A percentile compares a stretch with the other conserved stretches of the same genome.
These are phyloP conservation scores for Skeletonema marinoi DNA, from an alignment of 108 stramenopile species.

Conservation along the genomic window DNA sequence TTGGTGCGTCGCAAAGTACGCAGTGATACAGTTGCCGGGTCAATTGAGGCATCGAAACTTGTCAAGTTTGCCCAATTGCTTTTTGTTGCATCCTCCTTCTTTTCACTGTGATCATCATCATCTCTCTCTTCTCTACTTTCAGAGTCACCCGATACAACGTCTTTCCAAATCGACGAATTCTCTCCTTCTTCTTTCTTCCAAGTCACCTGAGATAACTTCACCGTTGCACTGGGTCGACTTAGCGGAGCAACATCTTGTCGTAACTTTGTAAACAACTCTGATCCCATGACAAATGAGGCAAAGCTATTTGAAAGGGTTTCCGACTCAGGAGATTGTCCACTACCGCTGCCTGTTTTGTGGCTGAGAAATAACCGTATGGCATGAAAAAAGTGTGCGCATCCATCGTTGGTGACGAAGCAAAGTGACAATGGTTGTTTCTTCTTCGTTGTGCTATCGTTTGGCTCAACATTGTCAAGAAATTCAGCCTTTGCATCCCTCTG, in stretches of 20 bases:
- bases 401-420: slow-evolving; percentile 40
- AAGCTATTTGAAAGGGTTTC: slow-evolving; percentile 25
- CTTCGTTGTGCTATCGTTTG: not conserved
- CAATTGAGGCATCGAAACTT: slow-evolving; percentile 44
- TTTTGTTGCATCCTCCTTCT: not conserved
- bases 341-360: not conserved
- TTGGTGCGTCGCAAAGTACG: slow-evolving; percentile 40
- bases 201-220: slow-evolving; percentile 29
- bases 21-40: slow-evolving; percentile 17
- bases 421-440: slow-evolving; percentile 31
- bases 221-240: slow-evolving; percentile 18
- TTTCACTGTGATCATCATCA: not conserved
- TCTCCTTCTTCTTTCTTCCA: not conserved
- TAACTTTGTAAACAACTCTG: slow-evolving; percentile 18
- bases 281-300: slow-evolving; percentile 34
- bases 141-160: not conserved
- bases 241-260: slow-evolving; percentile 28
- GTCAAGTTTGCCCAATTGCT: slow-evolving; percentile 29
- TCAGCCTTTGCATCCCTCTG: not conserved
- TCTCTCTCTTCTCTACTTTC: not conserved
- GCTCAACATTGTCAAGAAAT: not conserved
- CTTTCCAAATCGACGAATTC: not conserved
- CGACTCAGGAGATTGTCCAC: not conserved
- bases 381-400: slow-evolving; percentile 39
- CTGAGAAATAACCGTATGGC: slow-evolving; percentile 18